phyloP scores from a whole-genome alignment of 2,329 filamentous ascomycete genomes.

The Clonostachys rosea region DNA sequence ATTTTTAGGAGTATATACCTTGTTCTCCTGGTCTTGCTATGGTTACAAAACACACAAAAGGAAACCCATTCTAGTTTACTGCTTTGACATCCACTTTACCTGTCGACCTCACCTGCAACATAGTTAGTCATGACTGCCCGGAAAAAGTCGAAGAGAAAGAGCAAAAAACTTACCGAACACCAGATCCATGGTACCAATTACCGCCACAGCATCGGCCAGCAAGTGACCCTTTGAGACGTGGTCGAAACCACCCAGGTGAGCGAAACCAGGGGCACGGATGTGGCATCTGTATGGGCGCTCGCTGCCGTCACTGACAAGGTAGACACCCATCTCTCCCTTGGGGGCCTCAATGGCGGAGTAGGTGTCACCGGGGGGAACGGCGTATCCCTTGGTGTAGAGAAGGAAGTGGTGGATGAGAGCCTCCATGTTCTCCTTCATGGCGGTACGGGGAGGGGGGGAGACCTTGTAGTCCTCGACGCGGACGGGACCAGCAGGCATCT shows the following conservation, averaged over 20 bases:
- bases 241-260: slow-evolving; percentile 91
- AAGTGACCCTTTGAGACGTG: slow-evolving; percentile 89
- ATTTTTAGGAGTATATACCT: slow-evolving; percentile 25
- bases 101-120: slow-evolving; percentile 54
- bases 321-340: slow-evolving; percentile 99
- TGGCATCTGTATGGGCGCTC: slow-evolving; percentile 97
- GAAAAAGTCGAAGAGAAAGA: not conserved
- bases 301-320: slow-evolving; percentile 89
- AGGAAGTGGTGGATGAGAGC: slow-evolving; percentile 98
- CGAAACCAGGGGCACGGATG: slow-evolving; percentile 94
- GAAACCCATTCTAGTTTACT: slow-evolving; percentile 22
- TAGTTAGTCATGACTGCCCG: slow-evolving; percentile 21
- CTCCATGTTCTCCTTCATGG: slow-evolving; percentile 99
- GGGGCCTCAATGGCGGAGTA: slow-evolving; percentile 99
- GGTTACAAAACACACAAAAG: slow-evolving; percentile 29
- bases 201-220: slow-evolving; percentile 92
- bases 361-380: slow-evolving; percentile 94
- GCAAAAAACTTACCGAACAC: slow-evolving; percentile 66
- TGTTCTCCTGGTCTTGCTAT: slow-evolving; percentile 24
- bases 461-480: slow-evolving; percentile 99
- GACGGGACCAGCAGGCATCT: slow-evolving; percentile 93
- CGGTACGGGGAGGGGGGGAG: slow-evolving; percentile 86
- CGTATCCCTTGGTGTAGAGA: slow-evolving; percentile 97
- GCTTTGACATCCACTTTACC: slow-evolving; percentile 31
- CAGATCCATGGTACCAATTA: slow-evolving; percentile 87